Base-by-base conservation (phyloP, 192 early-diverging fungal species). In the Gaertneriomyces sp. region DNA sequence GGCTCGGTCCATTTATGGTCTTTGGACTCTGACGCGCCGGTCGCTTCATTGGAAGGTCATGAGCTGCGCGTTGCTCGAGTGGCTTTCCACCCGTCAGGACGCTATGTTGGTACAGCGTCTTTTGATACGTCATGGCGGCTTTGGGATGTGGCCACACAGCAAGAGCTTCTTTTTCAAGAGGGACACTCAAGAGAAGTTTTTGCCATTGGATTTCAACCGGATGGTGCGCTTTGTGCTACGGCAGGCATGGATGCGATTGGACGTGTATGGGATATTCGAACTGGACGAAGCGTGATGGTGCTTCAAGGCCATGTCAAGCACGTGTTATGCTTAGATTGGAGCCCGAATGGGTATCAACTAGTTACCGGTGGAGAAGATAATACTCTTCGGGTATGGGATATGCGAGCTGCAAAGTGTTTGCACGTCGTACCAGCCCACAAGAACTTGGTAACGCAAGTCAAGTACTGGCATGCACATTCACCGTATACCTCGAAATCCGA, bases 121-220 rank as follows among this genome's bases (percentile, higher is more conserved):
- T 91, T 84, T 65, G 96, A 98, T 68, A 85, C 83, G 43, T 92
- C 93, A 12, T 98, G 96, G 96, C 81, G 96, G 52, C 81, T 98
- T n/a, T 98, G 94, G 93, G 96, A 98, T 72, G 79, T 88, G 16
- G 84, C 90, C 49, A 84, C 87, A 0, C 74, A 80, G 45, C 61
- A 81, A 41, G 93, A 94, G 60, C 70, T 99, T 2, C 63, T 99
- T 44, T 72, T 92, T 54, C 96, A 99, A 65, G 91, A 96, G 65
- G 96, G 96, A 10, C 96, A 99, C 74, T 90, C 93, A 12, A 81
- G 86, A 25, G 94, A 98, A 76, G 89, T 99, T 1, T 98, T 93
- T 81, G 86, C 89, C 1, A 82, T 99, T 60, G 84, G 84, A 11
- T 96, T 99, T 66, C 96, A 99, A 68, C 69, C 80, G 53, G 96